Percentiles rank a stretch among this genome's conserved stretches.
These are phyloP conservation scores for Cladophialophora carrionii DNA, from an alignment of 2,329 filamentous ascomycete genomes.

Conservation along the genomic window DNA sequence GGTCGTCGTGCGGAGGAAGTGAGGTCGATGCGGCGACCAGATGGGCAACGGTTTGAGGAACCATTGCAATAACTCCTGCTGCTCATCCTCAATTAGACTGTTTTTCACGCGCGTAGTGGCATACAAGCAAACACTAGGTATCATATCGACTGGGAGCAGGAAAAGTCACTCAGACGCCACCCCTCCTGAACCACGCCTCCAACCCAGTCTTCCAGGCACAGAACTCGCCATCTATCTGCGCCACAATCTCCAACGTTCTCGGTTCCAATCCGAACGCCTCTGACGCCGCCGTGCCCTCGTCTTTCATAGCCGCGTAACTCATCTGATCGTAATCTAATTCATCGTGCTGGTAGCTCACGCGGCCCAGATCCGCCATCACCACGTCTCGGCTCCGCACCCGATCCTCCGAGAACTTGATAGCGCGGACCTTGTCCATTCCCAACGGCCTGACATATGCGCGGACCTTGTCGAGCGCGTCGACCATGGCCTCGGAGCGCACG, in stretches of 20 bases:
- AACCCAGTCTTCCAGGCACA: constrained; percentile 24
- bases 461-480: constrained; percentile 24
- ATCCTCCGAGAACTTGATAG: constrained; percentile 15
- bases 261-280: constrained; percentile 24
- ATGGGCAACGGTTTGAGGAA: neutral
- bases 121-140: neutral
- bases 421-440: constrained; percentile 25
- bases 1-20: neutral
- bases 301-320: neutral
- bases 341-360: constrained; percentile 7
- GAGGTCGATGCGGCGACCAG: neutral
- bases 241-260: constrained; percentile 14
- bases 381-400: neutral
- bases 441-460: constrained; percentile 20
- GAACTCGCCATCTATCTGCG: constrained; percentile 22
- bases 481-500: constrained; percentile 17
- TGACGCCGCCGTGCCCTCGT: neutral
- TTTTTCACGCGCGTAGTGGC: neutral
- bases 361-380: constrained; percentile 9
- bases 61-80: neutral
- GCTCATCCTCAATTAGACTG: neutral
- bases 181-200: constrained; percentile 25
- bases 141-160: neutral
- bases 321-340: constrained; percentile 1
- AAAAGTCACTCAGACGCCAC: constrained; percentile 8